Evolutionary conservation across 202 grass and related monocot genomes (phyloP).

Genomic region (Digitaria exilis): DNA sequence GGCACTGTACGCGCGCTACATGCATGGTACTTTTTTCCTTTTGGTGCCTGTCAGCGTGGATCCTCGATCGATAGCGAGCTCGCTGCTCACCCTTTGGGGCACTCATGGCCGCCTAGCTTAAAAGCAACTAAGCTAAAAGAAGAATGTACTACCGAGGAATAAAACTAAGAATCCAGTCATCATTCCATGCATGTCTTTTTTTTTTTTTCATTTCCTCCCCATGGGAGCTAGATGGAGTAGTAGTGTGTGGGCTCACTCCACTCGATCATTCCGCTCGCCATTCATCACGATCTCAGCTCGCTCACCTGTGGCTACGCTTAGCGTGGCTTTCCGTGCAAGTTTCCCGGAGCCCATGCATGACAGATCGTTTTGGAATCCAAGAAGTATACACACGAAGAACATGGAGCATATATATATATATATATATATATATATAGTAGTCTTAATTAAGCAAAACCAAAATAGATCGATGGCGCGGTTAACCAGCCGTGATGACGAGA

Average conservation of each 20-base stretch:
- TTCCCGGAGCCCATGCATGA: not conserved
- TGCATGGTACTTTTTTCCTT: conserved; percentile 34
- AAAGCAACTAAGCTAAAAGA: not conserved
- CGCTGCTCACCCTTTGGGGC: not conserved
- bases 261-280: conserved; percentile 18
- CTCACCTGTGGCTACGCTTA: not conserved
- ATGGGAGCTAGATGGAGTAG: not conserved
- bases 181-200: conserved; percentile 32
- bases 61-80: not conserved
- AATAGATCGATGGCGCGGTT: not conserved
- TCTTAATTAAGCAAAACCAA: not conserved
- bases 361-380: not conserved
- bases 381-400: not conserved
- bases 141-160: not conserved
- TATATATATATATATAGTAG: no score
- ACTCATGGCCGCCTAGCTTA: conserved; percentile 26
- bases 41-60: conserved; percentile 14
- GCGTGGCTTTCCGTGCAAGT: conserved; percentile 33
- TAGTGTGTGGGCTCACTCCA: not conserved
- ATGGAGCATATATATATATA: not conserved
- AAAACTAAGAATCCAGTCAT: not conserved
- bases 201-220: not conserved
- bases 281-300: not conserved
- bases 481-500: not conserved
- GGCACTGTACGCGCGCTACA: not conserved